These are phyloP conservation scores for Didymella arachidicola DNA, from an alignment of 2,329 filamentous ascomycete genomes.

Conservation along the genomic window DNA sequence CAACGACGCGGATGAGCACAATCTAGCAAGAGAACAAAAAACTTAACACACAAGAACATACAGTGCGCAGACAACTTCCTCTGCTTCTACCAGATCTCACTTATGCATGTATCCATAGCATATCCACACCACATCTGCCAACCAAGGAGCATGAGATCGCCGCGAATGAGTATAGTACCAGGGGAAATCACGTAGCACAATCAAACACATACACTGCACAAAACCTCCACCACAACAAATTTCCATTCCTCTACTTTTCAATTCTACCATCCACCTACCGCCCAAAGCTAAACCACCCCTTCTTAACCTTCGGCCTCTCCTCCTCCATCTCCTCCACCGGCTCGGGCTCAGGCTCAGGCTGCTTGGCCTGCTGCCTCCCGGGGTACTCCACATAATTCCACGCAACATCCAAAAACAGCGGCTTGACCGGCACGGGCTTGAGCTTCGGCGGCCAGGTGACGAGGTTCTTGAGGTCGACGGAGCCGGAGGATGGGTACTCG, in stretches of 20 bases:
- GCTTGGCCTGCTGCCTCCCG: conserved; percentile 57
- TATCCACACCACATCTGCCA: too few relatives aligned
- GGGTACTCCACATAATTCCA: conserved; percentile 98
- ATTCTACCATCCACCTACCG: conserved; percentile 39
- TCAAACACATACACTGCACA: neutral
- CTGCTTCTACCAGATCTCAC: too few relatives aligned
- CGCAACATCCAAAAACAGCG: conserved; percentile 92
- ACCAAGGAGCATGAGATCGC: too few relatives aligned
- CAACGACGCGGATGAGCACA: too few relatives aligned
- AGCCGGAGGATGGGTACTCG: conserved; percentile 73
- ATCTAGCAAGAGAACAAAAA: too few relatives aligned
- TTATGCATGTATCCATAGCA: too few relatives aligned
- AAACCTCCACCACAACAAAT: too few relatives aligned
- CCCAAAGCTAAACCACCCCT: conserved; percentile 61
- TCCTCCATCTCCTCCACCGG: conserved; percentile 39
- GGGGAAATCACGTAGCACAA: neutral
- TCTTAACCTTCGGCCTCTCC: conserved; percentile 55
- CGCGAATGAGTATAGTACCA: neutral
- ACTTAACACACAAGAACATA: too few relatives aligned
- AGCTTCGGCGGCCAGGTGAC: conserved; percentile 88
- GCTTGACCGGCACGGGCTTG: conserved; percentile 87
- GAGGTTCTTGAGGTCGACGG: conserved; percentile 77
- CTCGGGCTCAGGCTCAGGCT: conserved; percentile 35
- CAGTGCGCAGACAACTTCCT: too few relatives aligned
- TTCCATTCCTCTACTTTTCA: too few relatives aligned